phyloP scores from a whole-genome alignment of 306 rosid genomes.

The Lathyrus aphaca region DNA sequence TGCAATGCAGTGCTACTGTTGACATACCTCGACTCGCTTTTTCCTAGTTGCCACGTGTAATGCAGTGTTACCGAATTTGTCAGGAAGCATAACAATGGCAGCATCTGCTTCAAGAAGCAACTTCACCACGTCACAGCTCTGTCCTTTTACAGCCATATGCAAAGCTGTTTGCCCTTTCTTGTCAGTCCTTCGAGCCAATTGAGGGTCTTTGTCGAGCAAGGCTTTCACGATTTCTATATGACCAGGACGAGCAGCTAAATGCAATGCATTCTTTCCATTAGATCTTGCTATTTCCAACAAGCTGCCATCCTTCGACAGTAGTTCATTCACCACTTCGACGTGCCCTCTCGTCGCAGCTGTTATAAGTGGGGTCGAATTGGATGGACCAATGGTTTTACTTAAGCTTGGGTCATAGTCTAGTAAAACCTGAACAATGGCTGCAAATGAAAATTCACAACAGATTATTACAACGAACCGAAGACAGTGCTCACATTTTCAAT shows the following conservation, averaged over 20 bases:
- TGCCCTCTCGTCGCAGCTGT: slow-evolving; percentile 93
- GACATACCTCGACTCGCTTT: slow-evolving; percentile 88
- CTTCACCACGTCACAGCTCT: slow-evolving; percentile 87
- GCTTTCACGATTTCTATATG: slow-evolving; percentile 80
- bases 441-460: slow-evolving; percentile 29
- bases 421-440: slow-evolving; percentile 89
- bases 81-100: slow-evolving; percentile 99
- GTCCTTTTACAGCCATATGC: slow-evolving; percentile 99
- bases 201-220: slow-evolving; percentile 77
- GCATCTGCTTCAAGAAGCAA: slow-evolving; percentile 92
- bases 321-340: slow-evolving; percentile 75
- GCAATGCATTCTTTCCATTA: slow-evolving; percentile 93
- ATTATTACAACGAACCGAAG: slow-evolving; percentile 30
- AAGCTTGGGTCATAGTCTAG: slow-evolving; percentile 73
- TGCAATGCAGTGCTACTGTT: slow-evolving; percentile 20
- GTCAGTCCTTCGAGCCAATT: slow-evolving; percentile 93
- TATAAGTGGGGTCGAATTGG: slow-evolving; percentile 87
- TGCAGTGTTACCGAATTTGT: slow-evolving; percentile 91
- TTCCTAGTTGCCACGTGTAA: slow-evolving; percentile 96
- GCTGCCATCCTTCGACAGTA: slow-evolving; percentile 75
- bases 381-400: slow-evolving; percentile 83
- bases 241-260: slow-evolving; percentile 92
- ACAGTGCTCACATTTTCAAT: slow-evolving; percentile 10
- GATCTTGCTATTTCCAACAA: slow-evolving; percentile 77
- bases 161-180: slow-evolving; percentile 98